A percentile compares a stretch with the other conserved stretches of the same genome.
Evolutionary conservation across 768 basidiomycete species (phyloP).

Genomic region (Obba rivulosa): DNA sequence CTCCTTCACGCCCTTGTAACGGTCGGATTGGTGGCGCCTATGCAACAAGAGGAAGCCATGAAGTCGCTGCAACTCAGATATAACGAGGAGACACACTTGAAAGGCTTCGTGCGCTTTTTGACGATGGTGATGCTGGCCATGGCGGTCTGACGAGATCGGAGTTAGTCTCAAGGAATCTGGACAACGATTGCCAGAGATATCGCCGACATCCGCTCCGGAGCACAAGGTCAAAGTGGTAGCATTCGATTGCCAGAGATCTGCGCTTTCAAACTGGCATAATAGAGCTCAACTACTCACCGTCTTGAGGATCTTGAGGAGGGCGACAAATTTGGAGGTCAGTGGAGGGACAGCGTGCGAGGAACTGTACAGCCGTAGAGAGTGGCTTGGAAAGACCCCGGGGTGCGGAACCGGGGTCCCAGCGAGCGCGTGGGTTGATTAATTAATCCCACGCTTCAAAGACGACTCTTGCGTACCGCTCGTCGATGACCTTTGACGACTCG

Average conservation of each 20-base stretch:
- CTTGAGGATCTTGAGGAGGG: slow-evolving; percentile 45
- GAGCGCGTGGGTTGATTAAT: background rate
- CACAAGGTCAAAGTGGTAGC: slow-evolving; percentile 7
- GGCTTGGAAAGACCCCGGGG: slow-evolving; percentile 23
- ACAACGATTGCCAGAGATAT: slow-evolving; percentile 7
- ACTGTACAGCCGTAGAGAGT: slow-evolving; percentile 28
- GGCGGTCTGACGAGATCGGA: slow-evolving; percentile 22
- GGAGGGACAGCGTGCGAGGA: slow-evolving; percentile 16
- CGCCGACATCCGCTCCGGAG: slow-evolving; percentile 10
- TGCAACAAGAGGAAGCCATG: slow-evolving; percentile 3
- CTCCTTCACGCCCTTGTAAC: slow-evolving; percentile 96
- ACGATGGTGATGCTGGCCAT: slow-evolving; percentile 68
- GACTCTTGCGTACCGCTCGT: too few relatives aligned
- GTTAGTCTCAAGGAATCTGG: slow-evolving; percentile 5
- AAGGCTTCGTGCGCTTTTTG: slow-evolving; percentile 96
- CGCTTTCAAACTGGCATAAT: slow-evolving; percentile 11
- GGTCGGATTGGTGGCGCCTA: slow-evolving; percentile 98
- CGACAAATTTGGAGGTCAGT: slow-evolving; percentile 14
- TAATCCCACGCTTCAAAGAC: slow-evolving; percentile 2
- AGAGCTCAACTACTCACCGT: slow-evolving; percentile 42
- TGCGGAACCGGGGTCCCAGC: slow-evolving; percentile 15
- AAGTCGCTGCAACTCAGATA: background rate
- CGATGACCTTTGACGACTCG: slow-evolving; percentile 11
- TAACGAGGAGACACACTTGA: slow-evolving; percentile 66
- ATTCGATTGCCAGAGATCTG: slow-evolving; percentile 11